These are phyloP conservation scores for Hypoxylon sp. DNA, from an alignment of 2,329 filamentous ascomycete species.

Conservation along the genomic window DNA sequence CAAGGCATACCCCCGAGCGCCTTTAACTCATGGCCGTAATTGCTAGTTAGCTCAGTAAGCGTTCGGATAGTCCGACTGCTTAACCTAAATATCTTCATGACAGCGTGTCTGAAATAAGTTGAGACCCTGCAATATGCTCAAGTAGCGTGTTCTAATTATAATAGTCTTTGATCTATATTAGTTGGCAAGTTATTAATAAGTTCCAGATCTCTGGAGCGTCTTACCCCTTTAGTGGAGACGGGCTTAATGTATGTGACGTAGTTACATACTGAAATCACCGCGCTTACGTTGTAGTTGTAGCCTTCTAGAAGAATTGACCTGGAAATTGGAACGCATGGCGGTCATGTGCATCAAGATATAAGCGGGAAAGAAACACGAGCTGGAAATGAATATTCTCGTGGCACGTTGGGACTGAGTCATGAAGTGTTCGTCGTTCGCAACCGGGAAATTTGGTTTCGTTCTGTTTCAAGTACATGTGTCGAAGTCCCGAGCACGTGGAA, in stretches of 20 bases:
- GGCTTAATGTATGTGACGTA: background rate
- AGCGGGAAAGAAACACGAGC: constrained; percentile 1
- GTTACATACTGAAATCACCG: background rate
- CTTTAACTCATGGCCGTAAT: background rate
- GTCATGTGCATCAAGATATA: constrained; percentile 11
- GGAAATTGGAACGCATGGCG: constrained; percentile 14
- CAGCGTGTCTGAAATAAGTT: background rate
- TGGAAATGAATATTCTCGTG: constrained; percentile 12
- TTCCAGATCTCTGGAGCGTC: background rate
- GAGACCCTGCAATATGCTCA: background rate
- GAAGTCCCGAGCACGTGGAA: constrained; percentile 35
- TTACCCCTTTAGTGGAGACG: background rate
- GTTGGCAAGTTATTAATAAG: background rate
- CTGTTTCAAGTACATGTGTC: constrained; percentile 35
- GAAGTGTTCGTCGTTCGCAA: constrained; percentile 5
- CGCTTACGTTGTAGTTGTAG: background rate
- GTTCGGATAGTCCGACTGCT: background rate
- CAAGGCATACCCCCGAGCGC: background rate
- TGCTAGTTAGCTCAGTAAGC: background rate
- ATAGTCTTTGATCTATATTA: background rate
- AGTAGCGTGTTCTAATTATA: background rate
- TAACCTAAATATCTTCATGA: background rate
- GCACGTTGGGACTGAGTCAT: constrained; percentile 1
- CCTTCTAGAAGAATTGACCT: background rate
- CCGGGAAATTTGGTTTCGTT: constrained; percentile 31